A percentile compares a stretch with the other conserved stretches of the same genome.
Conservation (phyloP, 768 basidiomycete genomes). For the Solioccasus polychromus region DNA sequence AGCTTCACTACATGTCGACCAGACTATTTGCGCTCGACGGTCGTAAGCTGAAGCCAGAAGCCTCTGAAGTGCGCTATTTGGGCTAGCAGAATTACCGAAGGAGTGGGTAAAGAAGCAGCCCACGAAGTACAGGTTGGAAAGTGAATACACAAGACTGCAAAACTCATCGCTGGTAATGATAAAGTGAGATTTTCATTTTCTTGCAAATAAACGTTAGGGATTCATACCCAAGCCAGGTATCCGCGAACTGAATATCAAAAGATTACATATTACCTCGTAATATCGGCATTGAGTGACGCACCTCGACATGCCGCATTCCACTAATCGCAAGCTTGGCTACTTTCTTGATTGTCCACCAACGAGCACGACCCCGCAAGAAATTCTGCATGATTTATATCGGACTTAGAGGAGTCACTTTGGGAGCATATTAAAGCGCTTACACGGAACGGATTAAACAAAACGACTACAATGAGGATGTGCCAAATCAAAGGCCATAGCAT, state of each 20-base stretch:
- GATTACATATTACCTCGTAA: not conserved
- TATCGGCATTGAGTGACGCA: slow-evolving; percentile 24
- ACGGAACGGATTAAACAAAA: slow-evolving; percentile 77
- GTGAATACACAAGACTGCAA: slow-evolving; percentile 73
- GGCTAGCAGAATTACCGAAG: not conserved
- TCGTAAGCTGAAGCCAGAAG: slow-evolving; percentile 11
- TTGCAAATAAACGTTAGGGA: not conserved
- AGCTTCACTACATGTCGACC: slow-evolving; percentile 39
- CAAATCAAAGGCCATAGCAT: slow-evolving; percentile 81
- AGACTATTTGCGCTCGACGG: slow-evolving; percentile 42
- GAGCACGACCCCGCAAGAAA: slow-evolving; percentile 27
- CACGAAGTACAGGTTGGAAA: slow-evolving; percentile 72
- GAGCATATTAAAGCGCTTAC: slow-evolving; percentile 27
- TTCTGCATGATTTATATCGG: too few species aligned
- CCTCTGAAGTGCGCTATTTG: not conserved
- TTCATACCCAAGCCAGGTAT: slow-evolving; percentile 86
- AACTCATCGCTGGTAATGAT: slow-evolving; percentile 62
- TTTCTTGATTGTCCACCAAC: slow-evolving; percentile 80
- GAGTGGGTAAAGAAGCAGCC: slow-evolving; percentile 61
- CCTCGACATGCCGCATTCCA: slow-evolving; percentile 75
- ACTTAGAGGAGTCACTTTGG: too few species aligned
- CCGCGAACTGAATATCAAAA: slow-evolving; percentile 54
- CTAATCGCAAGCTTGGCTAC: slow-evolving; percentile 62
- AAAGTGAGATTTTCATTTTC: slow-evolving; percentile 10
- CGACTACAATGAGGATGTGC: slow-evolving; percentile 56